Evolutionary conservation across 2,329 filamentous ascomycete species (phyloP), one percentile per base, ranked within the genome.

Genomic region (Talaromyces marneffei): DNA sequence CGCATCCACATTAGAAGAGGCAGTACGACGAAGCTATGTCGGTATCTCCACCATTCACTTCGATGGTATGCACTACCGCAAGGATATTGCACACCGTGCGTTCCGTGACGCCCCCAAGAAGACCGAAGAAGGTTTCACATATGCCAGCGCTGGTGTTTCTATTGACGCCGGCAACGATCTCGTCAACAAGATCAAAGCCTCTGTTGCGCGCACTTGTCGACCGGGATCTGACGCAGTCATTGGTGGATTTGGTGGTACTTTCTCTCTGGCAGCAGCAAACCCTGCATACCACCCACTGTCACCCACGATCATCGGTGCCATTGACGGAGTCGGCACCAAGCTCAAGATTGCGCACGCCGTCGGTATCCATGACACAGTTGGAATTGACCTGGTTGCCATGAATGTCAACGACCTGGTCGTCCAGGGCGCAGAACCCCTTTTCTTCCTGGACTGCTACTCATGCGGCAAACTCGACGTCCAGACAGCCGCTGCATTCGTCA

Each of bases 401-500:
- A 97, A 97, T 75, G 94, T 97, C 72, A 99, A 99, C 75, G 94
- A 99, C 71, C 83, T 99, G 0, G 88, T 99, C 57, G 94, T 97
- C 8, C 92, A 97, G 79, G 94, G 94, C 59, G 94, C 94, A 12
- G 91, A 94, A 68, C 92, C 94, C 2, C 83, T 97, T 66, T 94
- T 94, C 82, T 97, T 99, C 83, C 87, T 97, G 65, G 94, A 99
- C 80, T 97, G 96, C 83, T 97, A 95, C 77, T 93, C 92, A 64
- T 97, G 92, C 82, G 92, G 90, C 75, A 89, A 88, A 74, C 85
- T 99, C 23, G 86, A 95, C 67, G 85, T 93, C 8, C 81, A 86
- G 39, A 86, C 86, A 4, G 91, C 92, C 0, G 87, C 89, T 10
- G 83, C 86, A n/a, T 97, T 99, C 71, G 90, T 99, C 42, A 85